Percentiles rank a stretch among this genome's conserved stretches.
Conservation (phyloP, 1,139 yeast genomes). For the Diutina neorugosa region DNA sequence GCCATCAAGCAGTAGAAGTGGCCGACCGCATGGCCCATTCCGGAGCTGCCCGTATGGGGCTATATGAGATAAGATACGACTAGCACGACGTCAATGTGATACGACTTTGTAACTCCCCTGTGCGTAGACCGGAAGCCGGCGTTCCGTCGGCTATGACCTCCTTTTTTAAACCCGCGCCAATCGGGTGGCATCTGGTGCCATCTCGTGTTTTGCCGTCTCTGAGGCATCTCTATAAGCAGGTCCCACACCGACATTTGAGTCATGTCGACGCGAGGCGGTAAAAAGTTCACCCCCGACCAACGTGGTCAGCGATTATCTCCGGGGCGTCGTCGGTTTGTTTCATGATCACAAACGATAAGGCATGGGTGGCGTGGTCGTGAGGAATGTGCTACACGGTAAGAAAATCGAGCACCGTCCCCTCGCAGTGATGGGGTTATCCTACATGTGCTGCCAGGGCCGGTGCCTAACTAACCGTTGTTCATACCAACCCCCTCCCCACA, state of each 20-base stretch:
- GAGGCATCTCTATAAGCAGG: background rate
- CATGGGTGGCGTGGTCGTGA: background rate
- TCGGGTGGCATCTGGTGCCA: background rate
- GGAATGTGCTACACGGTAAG: background rate
- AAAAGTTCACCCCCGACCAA: background rate
- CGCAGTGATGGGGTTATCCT: background rate
- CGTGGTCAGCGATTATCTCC: background rate
- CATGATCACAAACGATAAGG: background rate
- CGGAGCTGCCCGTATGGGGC: constrained; percentile 1
- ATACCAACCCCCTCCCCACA: background rate
- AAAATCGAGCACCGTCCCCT: background rate
- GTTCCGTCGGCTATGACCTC: background rate
- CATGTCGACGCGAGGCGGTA: background rate
- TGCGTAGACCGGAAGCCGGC: background rate
- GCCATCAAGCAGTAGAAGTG: constrained; percentile 1
- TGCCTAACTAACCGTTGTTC: background rate
- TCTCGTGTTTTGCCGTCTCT: background rate
- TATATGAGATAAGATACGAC: constrained; percentile 1
- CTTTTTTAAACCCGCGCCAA: background rate
- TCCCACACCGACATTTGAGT: background rate
- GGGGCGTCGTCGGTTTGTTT: background rate
- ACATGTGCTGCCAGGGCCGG: background rate
- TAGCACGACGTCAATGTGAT: background rate
- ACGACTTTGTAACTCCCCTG: background rate
- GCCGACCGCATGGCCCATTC: constrained; percentile 3